phyloP scores from a whole-genome alignment of 1,139 yeast genomes.

The Blastobotrys capitulatus region DNA sequence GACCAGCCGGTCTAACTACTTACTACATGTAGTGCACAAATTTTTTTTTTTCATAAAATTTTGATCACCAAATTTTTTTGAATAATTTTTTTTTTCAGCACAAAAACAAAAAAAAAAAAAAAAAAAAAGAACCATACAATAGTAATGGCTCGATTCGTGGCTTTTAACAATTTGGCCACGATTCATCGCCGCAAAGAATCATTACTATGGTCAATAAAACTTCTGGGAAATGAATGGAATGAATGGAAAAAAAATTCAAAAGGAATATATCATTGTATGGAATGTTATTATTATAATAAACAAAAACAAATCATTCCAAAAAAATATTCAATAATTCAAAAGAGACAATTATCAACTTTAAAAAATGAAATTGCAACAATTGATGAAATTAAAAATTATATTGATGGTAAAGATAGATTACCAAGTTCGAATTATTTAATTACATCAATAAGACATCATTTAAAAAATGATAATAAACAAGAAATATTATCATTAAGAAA shows the following conservation, averaged over 20 bases:
- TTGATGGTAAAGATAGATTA: not conserved
- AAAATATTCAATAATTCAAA: too few relatives aligned
- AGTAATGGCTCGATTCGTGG: conserved; percentile 8
- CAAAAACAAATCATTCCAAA: too few relatives aligned
- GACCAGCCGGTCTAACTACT: too few relatives aligned
- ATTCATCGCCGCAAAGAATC: conserved; percentile 14
- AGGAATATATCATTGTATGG: not conserved
- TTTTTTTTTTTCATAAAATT: too few relatives aligned
- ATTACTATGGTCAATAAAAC: conserved; percentile 14
- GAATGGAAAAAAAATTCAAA: not conserved
- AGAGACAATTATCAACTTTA: too few relatives aligned
- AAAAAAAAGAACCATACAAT: too few relatives aligned
- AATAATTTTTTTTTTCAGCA: not conserved
- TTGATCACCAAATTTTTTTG: not conserved
- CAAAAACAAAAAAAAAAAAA: too few relatives aligned
- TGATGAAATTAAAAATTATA: too few relatives aligned
- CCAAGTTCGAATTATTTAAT: not conserved
- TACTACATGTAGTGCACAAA: too few relatives aligned
- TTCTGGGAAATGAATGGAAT: not conserved
- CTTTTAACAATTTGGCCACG: conserved; percentile 12
- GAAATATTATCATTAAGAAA: not conserved
- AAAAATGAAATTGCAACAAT: too few relatives aligned
- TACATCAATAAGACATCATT: not conserved
- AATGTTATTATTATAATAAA: not conserved
- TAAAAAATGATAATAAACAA: not conserved